A percentile compares a stretch with the other conserved stretches of the same genome.
These are phyloP conservation scores for Excoecaria agallocha DNA, from an alignment of 345 rosid genomes.

Conservation along the genomic window DNA sequence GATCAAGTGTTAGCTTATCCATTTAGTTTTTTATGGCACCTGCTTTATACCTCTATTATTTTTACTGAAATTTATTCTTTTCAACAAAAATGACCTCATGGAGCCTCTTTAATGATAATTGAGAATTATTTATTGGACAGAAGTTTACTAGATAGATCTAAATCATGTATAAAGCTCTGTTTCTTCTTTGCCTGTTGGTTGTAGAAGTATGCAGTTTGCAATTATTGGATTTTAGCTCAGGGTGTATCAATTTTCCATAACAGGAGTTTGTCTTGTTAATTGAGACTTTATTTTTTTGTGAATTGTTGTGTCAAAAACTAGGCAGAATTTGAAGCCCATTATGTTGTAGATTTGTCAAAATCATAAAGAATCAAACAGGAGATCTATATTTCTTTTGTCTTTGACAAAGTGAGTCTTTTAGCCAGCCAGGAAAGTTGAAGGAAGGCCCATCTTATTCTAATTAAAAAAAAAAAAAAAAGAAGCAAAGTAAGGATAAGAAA, in stretches of 20 bases:
- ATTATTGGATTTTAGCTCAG: background rate
- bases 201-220: conserved; percentile 4
- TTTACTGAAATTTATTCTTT: conserved; percentile 3
- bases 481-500: background rate
- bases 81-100: conserved; percentile 5
- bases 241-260: background rate
- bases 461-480: too few relatives aligned
- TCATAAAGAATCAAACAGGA: background rate
- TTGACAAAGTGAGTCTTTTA: background rate
- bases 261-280: background rate
- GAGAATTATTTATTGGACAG: background rate
- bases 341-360: background rate
- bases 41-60: background rate
- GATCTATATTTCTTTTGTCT: background rate
- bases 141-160: conserved; percentile 7
- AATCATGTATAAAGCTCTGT: background rate
- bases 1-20: conserved; percentile 1
- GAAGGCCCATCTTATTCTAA: background rate
- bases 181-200: background rate
- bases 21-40: background rate
- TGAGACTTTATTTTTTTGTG: background rate
- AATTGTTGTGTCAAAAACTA: background rate
- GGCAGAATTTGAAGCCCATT: background rate
- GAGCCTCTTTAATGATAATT: conserved; percentile 11
- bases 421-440: background rate